Evolutionary conservation across 2,329 filamentous ascomycete genomes (phyloP).

Genomic region (Phaeosphaeriaceae sp.): DNA sequence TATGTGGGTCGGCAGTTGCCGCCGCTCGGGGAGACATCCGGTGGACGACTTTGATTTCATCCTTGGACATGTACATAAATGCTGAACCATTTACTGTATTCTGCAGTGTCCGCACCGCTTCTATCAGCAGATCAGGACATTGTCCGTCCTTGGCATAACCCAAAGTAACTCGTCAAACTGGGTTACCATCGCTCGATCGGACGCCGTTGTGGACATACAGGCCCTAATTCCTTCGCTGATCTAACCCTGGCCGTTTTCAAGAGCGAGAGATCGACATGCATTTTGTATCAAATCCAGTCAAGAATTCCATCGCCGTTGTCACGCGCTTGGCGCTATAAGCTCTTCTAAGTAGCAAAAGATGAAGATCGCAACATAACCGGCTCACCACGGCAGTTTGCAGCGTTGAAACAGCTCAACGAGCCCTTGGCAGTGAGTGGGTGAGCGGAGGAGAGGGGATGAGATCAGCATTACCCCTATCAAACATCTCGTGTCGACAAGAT

Average conservation of each 20-base stretch:
- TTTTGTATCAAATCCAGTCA: constrained; percentile 1
- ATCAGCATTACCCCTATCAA: background rate
- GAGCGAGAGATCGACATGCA: constrained; percentile 17
- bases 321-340: constrained; percentile 5
- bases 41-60: constrained; percentile 14
- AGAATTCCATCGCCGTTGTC: constrained; percentile 5
- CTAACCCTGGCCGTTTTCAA: constrained; percentile 16
- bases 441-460: too few relatives aligned
- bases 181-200: constrained; percentile 18
- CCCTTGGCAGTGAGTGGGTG: background rate
- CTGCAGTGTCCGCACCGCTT: background rate
- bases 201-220: constrained; percentile 19
- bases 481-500: too few relatives aligned
- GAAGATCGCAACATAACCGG: background rate
- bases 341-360: constrained; percentile 2
- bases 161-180: constrained; percentile 10
- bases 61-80: constrained; percentile 1
- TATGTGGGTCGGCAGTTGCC: constrained; percentile 32
- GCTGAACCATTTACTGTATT: background rate
- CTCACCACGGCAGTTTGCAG: background rate
- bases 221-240: constrained; percentile 10
- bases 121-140: constrained; percentile 12
- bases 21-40: constrained; percentile 31
- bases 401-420: background rate
- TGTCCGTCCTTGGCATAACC: constrained; percentile 12